phyloP scores from a whole-genome alignment of 2,329 filamentous ascomycete species.

The Cytospora mali region DNA sequence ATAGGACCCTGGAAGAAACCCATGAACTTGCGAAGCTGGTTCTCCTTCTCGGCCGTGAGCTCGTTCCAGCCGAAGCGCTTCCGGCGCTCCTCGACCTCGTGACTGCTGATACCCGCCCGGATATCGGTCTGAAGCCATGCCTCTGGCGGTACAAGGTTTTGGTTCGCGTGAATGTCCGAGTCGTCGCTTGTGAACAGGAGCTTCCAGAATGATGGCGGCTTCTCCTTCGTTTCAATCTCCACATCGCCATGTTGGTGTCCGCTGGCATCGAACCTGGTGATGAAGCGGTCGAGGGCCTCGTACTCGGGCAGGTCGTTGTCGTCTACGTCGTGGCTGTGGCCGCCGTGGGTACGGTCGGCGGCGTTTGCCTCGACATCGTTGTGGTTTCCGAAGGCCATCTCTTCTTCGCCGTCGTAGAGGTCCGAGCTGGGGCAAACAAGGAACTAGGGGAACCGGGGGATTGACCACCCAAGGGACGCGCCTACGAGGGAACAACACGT shows the following conservation, averaged over 20 bases:
- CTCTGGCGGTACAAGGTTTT: conserved; percentile 54
- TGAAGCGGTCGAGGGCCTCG: conserved; percentile 39
- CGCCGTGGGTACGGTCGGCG: conserved; percentile 5
- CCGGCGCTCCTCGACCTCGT: conserved; percentile 62
- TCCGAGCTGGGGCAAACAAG: neutral
- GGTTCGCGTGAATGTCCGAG: conserved; percentile 40
- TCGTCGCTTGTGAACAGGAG: conserved; percentile 34
- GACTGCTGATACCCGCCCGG: conserved; percentile 57
- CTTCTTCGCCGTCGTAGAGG: neutral
- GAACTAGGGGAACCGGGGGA: neutral
- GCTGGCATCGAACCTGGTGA: conserved; percentile 37
- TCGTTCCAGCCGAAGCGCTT: conserved; percentile 71
- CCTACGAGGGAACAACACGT: neutral
- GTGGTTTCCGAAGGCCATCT: conserved; percentile 22
- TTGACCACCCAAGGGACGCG: neutral
- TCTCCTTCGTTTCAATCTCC: conserved; percentile 34
- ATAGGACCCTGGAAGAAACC: conserved; percentile 74
- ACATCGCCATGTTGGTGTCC: conserved; percentile 38
- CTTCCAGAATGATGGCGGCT: conserved; percentile 44
- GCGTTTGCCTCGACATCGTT: conserved; percentile 26
- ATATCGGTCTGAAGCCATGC: conserved; percentile 70
- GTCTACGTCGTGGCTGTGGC: neutral
- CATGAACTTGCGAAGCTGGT: conserved; percentile 70
- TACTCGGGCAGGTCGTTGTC: conserved; percentile 37
- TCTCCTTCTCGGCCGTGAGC: conserved; percentile 70